phyloP scores from a whole-genome alignment of 768 basidiomycete genomes.

The Pulveroboletus sp. region DNA sequence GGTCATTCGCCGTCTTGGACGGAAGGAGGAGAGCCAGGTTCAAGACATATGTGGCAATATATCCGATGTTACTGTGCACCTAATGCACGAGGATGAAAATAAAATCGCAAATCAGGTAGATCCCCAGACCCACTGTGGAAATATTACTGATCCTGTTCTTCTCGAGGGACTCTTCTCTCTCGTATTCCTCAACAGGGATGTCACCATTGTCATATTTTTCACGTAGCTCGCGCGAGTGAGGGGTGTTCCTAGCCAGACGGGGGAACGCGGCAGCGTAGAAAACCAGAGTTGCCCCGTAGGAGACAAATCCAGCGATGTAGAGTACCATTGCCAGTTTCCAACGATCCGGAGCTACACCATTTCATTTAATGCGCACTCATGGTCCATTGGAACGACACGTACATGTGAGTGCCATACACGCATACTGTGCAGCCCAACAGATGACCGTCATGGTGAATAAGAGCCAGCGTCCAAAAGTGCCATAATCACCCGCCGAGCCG shows the following conservation, averaged over 20 bases:
- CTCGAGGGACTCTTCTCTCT: conserved; percentile 70
- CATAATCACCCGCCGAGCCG: conserved; percentile 38
- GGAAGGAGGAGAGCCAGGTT: conserved; percentile 72
- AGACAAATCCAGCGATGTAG: conserved; percentile 75
- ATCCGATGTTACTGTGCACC: conserved; percentile 77
- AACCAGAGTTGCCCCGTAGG: conserved; percentile 76
- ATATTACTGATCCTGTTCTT: conserved; percentile 85
- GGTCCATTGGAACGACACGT: conserved; percentile 15
- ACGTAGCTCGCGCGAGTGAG: conserved; percentile 50
- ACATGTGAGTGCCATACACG: conserved; percentile 71
- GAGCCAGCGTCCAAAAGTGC: conserved; percentile 69
- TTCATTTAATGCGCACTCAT: neutral
- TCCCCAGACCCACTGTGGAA: conserved; percentile 53
- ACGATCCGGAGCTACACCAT: conserved; percentile 48
- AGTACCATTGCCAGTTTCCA: conserved; percentile 78
- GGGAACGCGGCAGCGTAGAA: conserved; percentile 80
- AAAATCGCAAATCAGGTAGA: neutral
- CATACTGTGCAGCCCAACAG: conserved; percentile 80
- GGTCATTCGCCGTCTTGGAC: conserved; percentile 35
- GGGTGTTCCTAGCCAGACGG: conserved; percentile 74
- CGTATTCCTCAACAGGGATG: conserved; percentile 58
- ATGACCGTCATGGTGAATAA: conserved; percentile 65
- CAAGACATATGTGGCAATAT: conserved; percentile 57
- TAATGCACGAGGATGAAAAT: conserved; percentile 20
- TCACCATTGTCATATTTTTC: conserved; percentile 57